These are phyloP conservation scores for Daedaleopsis sinensis DNA, from an alignment of 768 basidiomycete genomes.

Conservation along the genomic window DNA sequence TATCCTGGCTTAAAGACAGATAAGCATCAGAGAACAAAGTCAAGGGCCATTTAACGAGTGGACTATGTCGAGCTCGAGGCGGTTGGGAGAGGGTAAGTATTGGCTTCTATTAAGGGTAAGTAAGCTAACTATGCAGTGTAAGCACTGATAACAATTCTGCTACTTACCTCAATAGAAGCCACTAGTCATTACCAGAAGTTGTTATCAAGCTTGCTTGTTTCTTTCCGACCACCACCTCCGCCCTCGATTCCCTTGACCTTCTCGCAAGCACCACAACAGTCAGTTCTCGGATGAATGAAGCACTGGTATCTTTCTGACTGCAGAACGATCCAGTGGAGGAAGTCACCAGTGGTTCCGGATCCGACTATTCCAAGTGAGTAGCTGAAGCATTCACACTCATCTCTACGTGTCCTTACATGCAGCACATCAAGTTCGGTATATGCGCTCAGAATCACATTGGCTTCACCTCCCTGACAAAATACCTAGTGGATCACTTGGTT, in stretches of 20 bases:
- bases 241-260: background rate
- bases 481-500: conserved; percentile 97
- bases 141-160: no score
- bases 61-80: background rate
- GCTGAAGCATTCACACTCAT: conserved; percentile 15
- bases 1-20: background rate
- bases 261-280: background rate
- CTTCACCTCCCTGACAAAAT: background rate
- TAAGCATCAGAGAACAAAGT: background rate
- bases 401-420: conserved; percentile 22
- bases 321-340: conserved; percentile 65
- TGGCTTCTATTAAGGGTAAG: no score
- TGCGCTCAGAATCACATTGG: background rate
- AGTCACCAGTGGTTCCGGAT: conserved; percentile 90
- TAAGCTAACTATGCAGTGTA: no score
- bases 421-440: conserved; percentile 24
- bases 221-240: background rate
- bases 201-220: background rate
- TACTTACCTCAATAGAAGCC: no score
- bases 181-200: no score
- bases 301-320: background rate
- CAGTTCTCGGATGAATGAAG: background rate
- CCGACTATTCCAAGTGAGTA: conserved; percentile 91
- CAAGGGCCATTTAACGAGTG: no score
- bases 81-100: no score